A percentile compares a stretch with the other conserved stretches of the same genome.
phyloP scores from a whole-genome alignment of 2,329 filamentous ascomycete species.

The Clarireedia paspali region DNA sequence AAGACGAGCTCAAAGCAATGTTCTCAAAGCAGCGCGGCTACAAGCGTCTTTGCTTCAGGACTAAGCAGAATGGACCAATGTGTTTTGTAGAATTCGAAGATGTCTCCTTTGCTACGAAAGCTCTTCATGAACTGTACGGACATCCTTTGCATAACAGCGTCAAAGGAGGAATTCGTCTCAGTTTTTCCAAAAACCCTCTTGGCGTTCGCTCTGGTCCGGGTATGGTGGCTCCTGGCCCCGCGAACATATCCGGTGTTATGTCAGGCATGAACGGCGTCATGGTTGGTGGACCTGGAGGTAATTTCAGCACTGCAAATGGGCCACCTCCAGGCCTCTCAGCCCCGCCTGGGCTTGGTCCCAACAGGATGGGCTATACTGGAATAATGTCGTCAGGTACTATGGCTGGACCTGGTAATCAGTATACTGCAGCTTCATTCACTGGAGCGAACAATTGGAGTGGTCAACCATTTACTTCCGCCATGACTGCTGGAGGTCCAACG shows the following conservation, averaged over 20 bases:
- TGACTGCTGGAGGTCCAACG: conserved; percentile 26
- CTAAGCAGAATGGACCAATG: conserved; percentile 94
- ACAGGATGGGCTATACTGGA: conserved; percentile 21
- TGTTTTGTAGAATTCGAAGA: conserved; percentile 99
- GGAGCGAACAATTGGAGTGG: conserved; percentile 26
- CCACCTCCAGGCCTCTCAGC: conserved; percentile 75
- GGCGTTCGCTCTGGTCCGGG: conserved; percentile 76
- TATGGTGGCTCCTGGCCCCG: conserved; percentile 29
- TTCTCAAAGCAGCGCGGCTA: conserved; percentile 93
- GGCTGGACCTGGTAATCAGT: conserved; percentile 19
- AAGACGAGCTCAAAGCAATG: conserved; percentile 89
- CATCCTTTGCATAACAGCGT: conserved; percentile 80
- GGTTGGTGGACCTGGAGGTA: conserved; percentile 28
- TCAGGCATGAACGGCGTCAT: conserved; percentile 53
- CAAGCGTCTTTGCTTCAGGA: conserved; percentile 89
- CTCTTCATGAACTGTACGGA: conserved; percentile 83
- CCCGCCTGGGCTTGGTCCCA: conserved; percentile 60
- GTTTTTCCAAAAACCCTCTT: conserved; percentile 95
- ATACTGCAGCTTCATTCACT: conserved; percentile 20
- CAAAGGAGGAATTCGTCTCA: conserved; percentile 90
- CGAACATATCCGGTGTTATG: conserved; percentile 37
- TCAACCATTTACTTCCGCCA: conserved; percentile 21
- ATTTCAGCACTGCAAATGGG: conserved; percentile 39
- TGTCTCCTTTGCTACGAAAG: conserved; percentile 83
- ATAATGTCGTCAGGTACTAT: conserved; percentile 19